Evolutionary conservation across 352 stramenopile species (phyloP).

Genomic region (Phytophthora fragariae): DNA sequence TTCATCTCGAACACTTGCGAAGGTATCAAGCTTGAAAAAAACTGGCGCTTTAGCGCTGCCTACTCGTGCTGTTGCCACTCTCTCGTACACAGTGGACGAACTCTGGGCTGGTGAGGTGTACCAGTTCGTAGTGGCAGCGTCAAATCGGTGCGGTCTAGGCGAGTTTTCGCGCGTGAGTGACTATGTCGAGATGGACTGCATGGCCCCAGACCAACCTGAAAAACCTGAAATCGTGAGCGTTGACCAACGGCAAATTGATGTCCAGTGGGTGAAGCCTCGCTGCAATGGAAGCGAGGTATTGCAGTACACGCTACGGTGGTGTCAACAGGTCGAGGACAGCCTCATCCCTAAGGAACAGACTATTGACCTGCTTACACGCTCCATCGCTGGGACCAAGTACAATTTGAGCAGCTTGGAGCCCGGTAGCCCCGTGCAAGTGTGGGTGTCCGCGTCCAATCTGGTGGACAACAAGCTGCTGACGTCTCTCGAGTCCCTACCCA

Average conservation of each 20-base stretch:
- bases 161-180: slow-evolving; percentile 73
- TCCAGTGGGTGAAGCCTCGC: slow-evolving; percentile 66
- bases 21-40: slow-evolving; percentile 1
- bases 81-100: slow-evolving; percentile 47
- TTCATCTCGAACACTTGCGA: slow-evolving; percentile 1
- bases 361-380: slow-evolving; percentile 54
- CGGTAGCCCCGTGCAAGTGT: slow-evolving; percentile 47
- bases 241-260: slow-evolving; percentile 45
- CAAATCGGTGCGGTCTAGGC: slow-evolving; percentile 70
- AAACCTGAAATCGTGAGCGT: slow-evolving; percentile 48
- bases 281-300: slow-evolving; percentile 77
- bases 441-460: slow-evolving; percentile 69
- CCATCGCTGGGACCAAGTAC: slow-evolving; percentile 59
- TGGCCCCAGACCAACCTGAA: slow-evolving; percentile 54
- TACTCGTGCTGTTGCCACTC: background rate
- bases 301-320: slow-evolving; percentile 72
- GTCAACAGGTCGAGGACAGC: slow-evolving; percentile 33
- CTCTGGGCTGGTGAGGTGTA: slow-evolving; percentile 80
- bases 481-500: slow-evolving; percentile 56
- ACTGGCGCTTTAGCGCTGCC: background rate
- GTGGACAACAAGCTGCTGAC: slow-evolving; percentile 62
- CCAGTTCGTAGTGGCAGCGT: slow-evolving; percentile 72
- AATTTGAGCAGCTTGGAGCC: slow-evolving; percentile 49
- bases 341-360: slow-evolving; percentile 4
- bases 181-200: slow-evolving; percentile 79